These are phyloP conservation scores for Phoenix roebelenii DNA, from an alignment of 176 grass and related monocot genomes.

Conservation along the genomic window DNA sequence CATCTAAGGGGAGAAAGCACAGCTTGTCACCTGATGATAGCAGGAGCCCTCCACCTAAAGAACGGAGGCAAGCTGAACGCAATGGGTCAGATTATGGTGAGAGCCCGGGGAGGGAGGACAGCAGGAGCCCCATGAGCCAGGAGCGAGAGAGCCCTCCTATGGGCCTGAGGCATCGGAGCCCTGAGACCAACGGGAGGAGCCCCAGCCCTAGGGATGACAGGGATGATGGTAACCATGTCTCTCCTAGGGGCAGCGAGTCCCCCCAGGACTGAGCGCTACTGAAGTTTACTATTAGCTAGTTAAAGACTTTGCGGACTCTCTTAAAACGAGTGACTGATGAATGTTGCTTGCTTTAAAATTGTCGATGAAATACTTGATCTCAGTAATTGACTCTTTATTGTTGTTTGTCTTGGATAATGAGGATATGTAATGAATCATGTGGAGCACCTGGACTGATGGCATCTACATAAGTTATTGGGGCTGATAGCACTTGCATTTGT, in stretches of 20 bases:
- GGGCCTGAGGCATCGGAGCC: not conserved
- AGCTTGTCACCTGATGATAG: not conserved
- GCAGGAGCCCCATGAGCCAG: constrained; percentile 3
- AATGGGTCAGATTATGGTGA: not conserved
- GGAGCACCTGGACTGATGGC: no score
- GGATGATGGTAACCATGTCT: not conserved
- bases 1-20: not conserved
- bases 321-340: no score
- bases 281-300: no score
- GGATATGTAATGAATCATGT: no score
- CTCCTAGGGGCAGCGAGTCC: constrained; percentile 2
- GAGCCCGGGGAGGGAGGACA: not conserved
- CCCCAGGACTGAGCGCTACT: not conserved
- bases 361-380: no score
- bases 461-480: no score
- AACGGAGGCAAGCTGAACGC: not conserved
- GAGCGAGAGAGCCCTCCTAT: not conserved
- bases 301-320: no score
- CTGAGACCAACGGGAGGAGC: not conserved
- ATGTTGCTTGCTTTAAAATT: no score
- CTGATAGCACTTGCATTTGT: no score
- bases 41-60: not conserved
- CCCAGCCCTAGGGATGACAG: not conserved
- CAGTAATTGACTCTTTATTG: no score
- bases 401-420: no score